phyloP scores from a whole-genome alignment of 768 basidiomycete genomes.

The Gloeophyllum trabeum region DNA sequence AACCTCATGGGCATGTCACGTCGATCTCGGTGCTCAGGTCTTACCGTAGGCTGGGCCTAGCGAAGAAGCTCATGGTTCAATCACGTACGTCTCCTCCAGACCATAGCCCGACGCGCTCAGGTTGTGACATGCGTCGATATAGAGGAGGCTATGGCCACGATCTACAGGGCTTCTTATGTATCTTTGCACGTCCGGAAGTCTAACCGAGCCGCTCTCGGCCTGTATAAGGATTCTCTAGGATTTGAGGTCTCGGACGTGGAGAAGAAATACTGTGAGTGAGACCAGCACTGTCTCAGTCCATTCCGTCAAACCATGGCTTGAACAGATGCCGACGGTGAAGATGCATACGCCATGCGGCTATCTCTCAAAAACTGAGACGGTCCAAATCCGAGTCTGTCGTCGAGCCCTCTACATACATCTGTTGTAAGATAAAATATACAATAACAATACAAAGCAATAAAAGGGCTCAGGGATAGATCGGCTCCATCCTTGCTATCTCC shows the following conservation, averaged over 20 bases:
- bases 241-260: constrained; percentile 83
- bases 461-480: too few species aligned
- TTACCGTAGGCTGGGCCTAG: constrained; percentile 84
- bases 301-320: not conserved
- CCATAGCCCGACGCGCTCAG: not conserved
- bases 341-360: constrained; percentile 86
- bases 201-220: constrained; percentile 82
- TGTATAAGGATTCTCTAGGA: constrained; percentile 85
- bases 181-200: constrained; percentile 90
- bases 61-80: constrained; percentile 88
- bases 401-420: too few species aligned
- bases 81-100: constrained; percentile 52
- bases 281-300: not conserved
- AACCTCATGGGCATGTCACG: constrained; percentile 85
- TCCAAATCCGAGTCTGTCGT: too few species aligned
- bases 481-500: too few species aligned
- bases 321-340: constrained; percentile 88
- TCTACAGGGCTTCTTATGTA: constrained; percentile 79
- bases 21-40: constrained; percentile 91
- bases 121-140: constrained; percentile 1
- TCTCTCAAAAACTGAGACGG: constrained; percentile 37
- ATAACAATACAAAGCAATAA: too few species aligned
- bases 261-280: constrained; percentile 85
- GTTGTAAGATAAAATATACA: too few species aligned
- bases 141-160: constrained; percentile 88